Evolutionary conservation across 2,329 filamentous ascomycete genomes (phyloP), one percentile per base, ranked within the genome.

Genomic region (Fusarium tupiense): DNA sequence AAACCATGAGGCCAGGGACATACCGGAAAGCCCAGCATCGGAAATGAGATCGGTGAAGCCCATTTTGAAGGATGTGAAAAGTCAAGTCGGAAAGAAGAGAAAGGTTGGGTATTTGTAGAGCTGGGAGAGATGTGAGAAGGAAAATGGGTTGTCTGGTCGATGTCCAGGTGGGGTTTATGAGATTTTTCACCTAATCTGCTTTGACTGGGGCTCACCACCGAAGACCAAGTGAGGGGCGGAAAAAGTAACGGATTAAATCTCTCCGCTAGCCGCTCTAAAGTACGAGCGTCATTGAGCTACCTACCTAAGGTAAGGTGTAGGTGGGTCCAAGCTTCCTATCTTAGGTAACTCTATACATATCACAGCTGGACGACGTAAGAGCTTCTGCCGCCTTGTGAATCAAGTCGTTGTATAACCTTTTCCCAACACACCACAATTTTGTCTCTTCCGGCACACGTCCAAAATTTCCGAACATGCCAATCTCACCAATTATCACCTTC

Each of bases 401-500:
- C 60, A 61, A 69, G 63, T 47, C 37, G 62, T 65, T 67, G 49
- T 29, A 49, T 59, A 65, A 49, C 52, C 52, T 54, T 56, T 49
- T 29, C 66, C 59, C 68, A 52, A 64, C 67, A 61, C 62, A 53
- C 43, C 50, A 35, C 54, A 66, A 61, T 44, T 41, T 49, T 31
- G 44, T 31, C 44, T 49, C 22, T 33, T 38, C 49, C 47, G 12
- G 22, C 57, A 35, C 65, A 38, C 35, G 24, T 35, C 38, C 33
- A 26, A 54, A 72, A 43, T 26, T 66, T 59, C 26, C 64, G 75
- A 73, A 70, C 74, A 98, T 98, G 95, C 94, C 95, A 72, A 91
- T 94, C 84, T 83, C 88, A 76, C 95, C 96, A 38, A 89, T 98
- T 81, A 95, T 98, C 82, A 97, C 95, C 22, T 98, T 98, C 89